Evolutionary conservation across 306 rosid species (phyloP), one percentile per base, ranked within the genome.

Genomic region (Vicia faba): DNA sequence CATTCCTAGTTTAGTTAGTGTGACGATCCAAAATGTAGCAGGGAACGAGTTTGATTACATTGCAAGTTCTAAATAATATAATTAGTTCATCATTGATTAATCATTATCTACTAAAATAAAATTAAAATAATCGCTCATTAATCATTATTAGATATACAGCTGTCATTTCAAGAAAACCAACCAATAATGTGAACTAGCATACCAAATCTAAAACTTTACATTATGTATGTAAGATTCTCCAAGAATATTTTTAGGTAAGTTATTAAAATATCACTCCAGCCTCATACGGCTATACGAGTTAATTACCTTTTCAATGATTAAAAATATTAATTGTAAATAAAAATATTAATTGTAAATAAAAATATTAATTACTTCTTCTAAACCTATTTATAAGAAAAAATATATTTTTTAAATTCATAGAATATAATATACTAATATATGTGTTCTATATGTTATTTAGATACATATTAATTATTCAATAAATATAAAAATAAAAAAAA

Each of bases 141-240:
- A 75, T 84, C 31, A 74, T 71, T 68, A 71, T n/a, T n/a, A n/a
- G 29, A 33, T 73, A 3, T 36, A 57, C 65, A 74, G 69, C 79
- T 79, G 65, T 68, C 57, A 57, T 66, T 48, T 29, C 36, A 19
- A 63, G 36, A 62, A 70, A 54, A 53, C 41, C 68, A 68, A 40
- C 50, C n/a, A 73, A 39, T 65, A 68, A 48, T 35, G 40, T 50
- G 63, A 36, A n/a, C 20, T 64, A 10, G 16, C 45, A 19, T 55
- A 28, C 75, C 75, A 36, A 66, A 64, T 66, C 46, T 64, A 67
- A 68, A 61, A 29, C 36, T 54, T 41, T 18, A 15, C 7, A 16
- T 40, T 53, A 61, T 59, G 16, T 25, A 49, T 48, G 4, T 53
- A 18, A 39, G 33, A 40, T 6, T 16, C 4, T 19, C 25, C 0